Evolutionary conservation across 805 yeast species (phyloP).

Genomic region (Alloascoidea africana): DNA sequence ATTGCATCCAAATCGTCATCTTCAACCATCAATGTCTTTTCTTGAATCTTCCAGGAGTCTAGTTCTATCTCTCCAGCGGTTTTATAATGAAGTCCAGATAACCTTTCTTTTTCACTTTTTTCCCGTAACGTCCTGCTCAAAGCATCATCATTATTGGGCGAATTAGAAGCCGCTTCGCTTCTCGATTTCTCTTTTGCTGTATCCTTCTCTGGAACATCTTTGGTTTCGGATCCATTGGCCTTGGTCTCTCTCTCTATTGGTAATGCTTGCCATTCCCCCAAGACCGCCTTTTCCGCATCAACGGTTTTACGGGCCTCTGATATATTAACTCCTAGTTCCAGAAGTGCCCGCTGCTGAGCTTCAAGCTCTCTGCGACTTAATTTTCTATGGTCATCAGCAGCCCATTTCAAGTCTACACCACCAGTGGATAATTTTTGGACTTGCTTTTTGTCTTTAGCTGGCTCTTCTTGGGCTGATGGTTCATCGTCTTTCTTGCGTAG

Average conservation of each 20-base stretch:
- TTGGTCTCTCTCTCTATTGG: not conserved
- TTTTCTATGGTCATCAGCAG: slow-evolving; percentile 1
- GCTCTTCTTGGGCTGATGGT: slow-evolving; percentile 4
- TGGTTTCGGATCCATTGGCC: too few species aligned
- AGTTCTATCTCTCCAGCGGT: too few species aligned
- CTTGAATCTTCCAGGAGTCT: not conserved
- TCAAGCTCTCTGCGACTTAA: slow-evolving; percentile 9
- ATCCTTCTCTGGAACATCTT: too few species aligned
- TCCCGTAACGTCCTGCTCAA: too few species aligned
- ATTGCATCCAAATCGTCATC: not conserved
- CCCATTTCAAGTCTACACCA: slow-evolving; percentile 4
- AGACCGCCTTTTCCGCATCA: not conserved
- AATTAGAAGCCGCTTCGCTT: too few species aligned
- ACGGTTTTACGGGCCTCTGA: not conserved
- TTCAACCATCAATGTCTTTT: not conserved
- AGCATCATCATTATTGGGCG: too few species aligned
- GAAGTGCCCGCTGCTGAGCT: slow-evolving; percentile 2
- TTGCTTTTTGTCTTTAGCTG: slow-evolving; percentile 5
- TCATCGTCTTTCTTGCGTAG: too few species aligned
- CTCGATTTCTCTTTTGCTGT: too few species aligned
- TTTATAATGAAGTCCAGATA: too few species aligned
- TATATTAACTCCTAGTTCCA: slow-evolving; percentile 1
- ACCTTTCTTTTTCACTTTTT: too few species aligned
- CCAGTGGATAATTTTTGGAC: slow-evolving; percentile 2
- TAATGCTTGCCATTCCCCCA: not conserved